Conservation (phyloP, 352 stramenopile genomes). For the Phytophthora pistaciae region DNA sequence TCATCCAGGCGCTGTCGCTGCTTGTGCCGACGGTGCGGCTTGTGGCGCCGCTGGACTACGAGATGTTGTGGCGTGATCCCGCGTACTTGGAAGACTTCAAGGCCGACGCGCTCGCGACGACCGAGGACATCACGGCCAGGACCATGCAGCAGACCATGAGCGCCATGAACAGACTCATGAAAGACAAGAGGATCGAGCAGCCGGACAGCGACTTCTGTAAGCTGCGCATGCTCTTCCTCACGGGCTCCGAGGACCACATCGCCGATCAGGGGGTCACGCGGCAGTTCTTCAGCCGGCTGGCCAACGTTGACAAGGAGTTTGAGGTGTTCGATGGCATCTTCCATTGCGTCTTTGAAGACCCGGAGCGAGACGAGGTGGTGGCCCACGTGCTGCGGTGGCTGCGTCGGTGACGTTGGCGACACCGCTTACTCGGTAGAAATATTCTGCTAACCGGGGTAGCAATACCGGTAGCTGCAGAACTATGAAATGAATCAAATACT, state of each 20-base stretch:
- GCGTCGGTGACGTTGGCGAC: conserved; percentile 6
- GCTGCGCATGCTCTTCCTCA: conserved; percentile 39
- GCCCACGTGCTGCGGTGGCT: conserved; percentile 24
- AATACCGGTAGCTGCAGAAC: neutral
- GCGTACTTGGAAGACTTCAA: conserved; percentile 57
- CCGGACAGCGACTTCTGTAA: conserved; percentile 16
- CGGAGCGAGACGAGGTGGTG: conserved; percentile 40
- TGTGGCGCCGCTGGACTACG: conserved; percentile 53
- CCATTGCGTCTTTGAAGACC: conserved; percentile 61
- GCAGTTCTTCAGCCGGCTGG: conserved; percentile 44
- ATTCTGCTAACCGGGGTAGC: too few relatives aligned
- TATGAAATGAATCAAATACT: neutral
- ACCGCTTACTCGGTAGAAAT: neutral
- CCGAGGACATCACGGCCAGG: conserved; percentile 47
- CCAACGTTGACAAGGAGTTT: conserved; percentile 55
- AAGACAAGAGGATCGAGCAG: conserved; percentile 24
- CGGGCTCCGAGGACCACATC: conserved; percentile 51
- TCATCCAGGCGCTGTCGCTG: conserved; percentile 48
- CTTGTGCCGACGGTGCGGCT: conserved; percentile 45
- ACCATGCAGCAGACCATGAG: conserved; percentile 38
- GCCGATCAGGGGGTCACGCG: conserved; percentile 30
- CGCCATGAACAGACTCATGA: conserved; percentile 29
- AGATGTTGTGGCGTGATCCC: conserved; percentile 39
- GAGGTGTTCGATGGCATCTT: conserved; percentile 56
- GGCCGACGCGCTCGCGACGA: conserved; percentile 53